A percentile compares a stretch with the other conserved stretches of the same genome.
Evolutionary conservation across 805 yeast species (phyloP).

Genomic region (Myxozyma lipomycoides): DNA sequence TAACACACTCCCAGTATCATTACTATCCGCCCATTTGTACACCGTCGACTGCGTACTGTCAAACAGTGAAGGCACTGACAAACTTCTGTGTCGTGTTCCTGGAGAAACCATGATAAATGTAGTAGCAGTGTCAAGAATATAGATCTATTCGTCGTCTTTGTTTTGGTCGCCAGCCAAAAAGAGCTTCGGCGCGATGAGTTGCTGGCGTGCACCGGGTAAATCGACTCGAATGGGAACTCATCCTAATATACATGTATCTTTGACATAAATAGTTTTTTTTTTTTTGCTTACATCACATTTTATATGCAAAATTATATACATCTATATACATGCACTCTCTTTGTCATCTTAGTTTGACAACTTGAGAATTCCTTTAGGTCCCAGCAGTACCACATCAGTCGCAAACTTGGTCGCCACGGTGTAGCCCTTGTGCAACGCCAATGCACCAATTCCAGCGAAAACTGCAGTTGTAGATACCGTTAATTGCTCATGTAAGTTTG

Average conservation of each 20-base stretch:
- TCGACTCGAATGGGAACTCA: no score
- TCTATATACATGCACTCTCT: not conserved
- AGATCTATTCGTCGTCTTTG: no score
- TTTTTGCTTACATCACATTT: not conserved
- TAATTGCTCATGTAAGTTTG: not conserved
- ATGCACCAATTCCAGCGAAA: constrained; percentile 65
- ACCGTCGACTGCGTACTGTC: constrained; percentile 18
- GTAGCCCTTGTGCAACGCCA: constrained; percentile 59
- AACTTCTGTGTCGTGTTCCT: not conserved
- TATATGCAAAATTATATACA: not conserved
- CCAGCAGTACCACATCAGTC: constrained; percentile 12
- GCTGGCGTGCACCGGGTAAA: no score
- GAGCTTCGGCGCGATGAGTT: no score
- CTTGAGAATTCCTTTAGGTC: constrained; percentile 15
- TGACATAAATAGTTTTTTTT: no score
- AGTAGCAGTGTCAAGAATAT: no score
- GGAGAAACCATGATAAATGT: no score
- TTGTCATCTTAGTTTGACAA: not conserved
- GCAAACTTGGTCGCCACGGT: constrained; percentile 49
- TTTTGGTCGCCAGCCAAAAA: no score
- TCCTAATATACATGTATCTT: no score
- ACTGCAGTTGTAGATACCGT: constrained; percentile 35
- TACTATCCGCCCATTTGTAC: constrained; percentile 14
- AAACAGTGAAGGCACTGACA: constrained; percentile 10
- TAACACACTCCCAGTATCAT: no score